Conservation (phyloP, 805 yeast species). For the Starmerella vaccinii region DNA sequence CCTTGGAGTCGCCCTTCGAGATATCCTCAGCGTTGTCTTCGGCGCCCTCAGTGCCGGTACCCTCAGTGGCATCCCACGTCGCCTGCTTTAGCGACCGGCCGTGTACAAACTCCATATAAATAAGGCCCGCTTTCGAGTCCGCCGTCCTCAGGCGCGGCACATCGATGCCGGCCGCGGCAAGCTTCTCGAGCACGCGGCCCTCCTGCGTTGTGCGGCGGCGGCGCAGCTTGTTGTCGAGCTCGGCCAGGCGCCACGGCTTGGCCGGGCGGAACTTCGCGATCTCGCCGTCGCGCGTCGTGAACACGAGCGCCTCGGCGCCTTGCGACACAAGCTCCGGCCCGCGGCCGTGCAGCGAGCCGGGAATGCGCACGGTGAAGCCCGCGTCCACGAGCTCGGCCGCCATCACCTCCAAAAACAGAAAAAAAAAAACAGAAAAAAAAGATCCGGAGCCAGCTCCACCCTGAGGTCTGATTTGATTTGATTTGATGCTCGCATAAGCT, state of each 20-base stretch:
- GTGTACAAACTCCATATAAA: constrained; percentile 82
- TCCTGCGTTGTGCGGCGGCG: constrained; percentile 77
- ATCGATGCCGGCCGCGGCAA: constrained; percentile 41
- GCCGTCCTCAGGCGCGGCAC: constrained; percentile 67
- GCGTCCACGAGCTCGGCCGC: constrained; percentile 11
- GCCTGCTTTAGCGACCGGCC: constrained; percentile 33
- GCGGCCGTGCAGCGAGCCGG: constrained; percentile 11
- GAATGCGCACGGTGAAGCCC: constrained; percentile 19
- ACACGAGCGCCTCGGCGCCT: constrained; percentile 27
- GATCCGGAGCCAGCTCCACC: too few species aligned
- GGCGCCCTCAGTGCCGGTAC: too few species aligned
- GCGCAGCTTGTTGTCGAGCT: constrained; percentile 64
- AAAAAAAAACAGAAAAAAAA: too few species aligned
- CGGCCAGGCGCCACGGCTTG: constrained; percentile 82
- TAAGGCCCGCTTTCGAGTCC: constrained; percentile 68
- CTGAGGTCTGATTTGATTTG: too few species aligned
- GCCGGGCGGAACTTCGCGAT: constrained; percentile 79
- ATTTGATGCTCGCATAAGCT: neutral
- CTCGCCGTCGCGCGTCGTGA: constrained; percentile 19
- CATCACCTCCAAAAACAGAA: neutral
- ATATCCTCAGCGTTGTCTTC: too few species aligned
- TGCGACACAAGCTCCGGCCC: constrained; percentile 22
- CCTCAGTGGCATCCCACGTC: constrained; percentile 34
- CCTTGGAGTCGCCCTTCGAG: too few species aligned
- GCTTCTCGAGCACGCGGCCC: constrained; percentile 59